Percentiles rank a stretch among this genome's conserved stretches.
Conservation (phyloP, 179 eudicot genomes). For the Silene noctiflora region DNA sequence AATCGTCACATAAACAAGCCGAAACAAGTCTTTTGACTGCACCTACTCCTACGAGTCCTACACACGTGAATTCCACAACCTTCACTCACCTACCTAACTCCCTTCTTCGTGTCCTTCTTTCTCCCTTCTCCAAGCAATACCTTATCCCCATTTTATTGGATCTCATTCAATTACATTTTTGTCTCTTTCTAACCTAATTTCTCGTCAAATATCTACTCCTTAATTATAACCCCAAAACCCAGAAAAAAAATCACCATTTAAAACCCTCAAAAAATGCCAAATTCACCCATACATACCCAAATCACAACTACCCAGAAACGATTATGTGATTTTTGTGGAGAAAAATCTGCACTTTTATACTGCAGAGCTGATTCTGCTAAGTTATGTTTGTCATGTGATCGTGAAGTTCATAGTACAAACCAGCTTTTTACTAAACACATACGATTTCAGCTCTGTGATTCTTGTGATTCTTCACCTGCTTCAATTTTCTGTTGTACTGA, state of each 20-base stretch:
- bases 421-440: constrained; percentile 69
- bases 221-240: background rate
- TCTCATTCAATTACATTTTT: background rate
- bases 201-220: background rate
- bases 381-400: constrained; percentile 65
- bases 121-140: background rate
- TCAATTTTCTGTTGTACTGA: constrained; percentile 55
- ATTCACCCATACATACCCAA: constrained; percentile 20
- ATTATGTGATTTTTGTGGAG: constrained; percentile 56
- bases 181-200: background rate
- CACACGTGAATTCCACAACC: background rate
- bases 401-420: constrained; percentile 70
- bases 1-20: background rate
- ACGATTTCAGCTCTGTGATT: constrained; percentile 63
- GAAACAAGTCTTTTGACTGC: background rate
- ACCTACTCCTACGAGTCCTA: background rate
- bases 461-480: constrained; percentile 58
- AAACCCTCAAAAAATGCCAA: constrained; percentile 23
- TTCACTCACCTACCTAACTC: background rate
- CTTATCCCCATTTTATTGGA: background rate
- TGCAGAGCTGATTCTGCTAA: constrained; percentile 83
- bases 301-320: constrained; percentile 30
- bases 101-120: background rate
- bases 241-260: background rate
- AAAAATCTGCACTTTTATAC: constrained; percentile 49